Evolutionary conservation across 2,329 filamentous ascomycete species (phyloP), one percentile per base, ranked within the genome.

Genomic region (Hirsutella rhossiliensis): DNA sequence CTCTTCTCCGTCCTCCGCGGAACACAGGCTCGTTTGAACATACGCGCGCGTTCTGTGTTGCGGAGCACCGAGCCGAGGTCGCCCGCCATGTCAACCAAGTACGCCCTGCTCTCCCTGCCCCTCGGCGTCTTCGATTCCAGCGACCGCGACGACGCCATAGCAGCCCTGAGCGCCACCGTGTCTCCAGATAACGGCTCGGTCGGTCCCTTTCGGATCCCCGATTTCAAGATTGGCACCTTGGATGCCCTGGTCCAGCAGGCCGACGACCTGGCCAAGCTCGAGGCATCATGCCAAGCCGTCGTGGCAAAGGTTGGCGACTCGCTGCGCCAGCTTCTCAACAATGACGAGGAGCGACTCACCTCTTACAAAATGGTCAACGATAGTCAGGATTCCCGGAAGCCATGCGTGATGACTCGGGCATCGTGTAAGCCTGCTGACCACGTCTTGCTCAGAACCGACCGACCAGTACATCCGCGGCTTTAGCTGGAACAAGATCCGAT

Each of bases 401-500:
- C 31, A 15, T n/a, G n/a, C 15, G 17, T 19, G 2, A 11, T n/a
- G 5, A 17, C 15, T 17, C 11, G n/a, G n/a, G n/a, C 15, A 8
- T n/a, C 3, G 34, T 11, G 34, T n/a, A 37, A 17, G 17, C 34
- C n/a, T 42, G 44, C 55, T 64, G 52, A 62, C 52, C 34, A 19
- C 20, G 49, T 9, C 43, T 42, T 28, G 48, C 45, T 31, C 61
- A 97, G 90, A 94, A 64, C 89, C 92, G n/a, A 88, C 90, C 48
- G 90, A 96, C 56, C 84, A 90, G 61, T 98, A 97, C 61, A 71
- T 98, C 39, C 79, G 82, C 58, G 82, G 76, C 44, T 98, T 97
- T 65, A 76, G 79, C 52, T 98, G 92, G 92, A 97, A 97, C 69
- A 96, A 92, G 66, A 87, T 94, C 66, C 92, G 95, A 62, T 98